Evolutionary conservation across 208 protist species (phyloP), one percentile per base, ranked within the genome.

Genomic region (Phytomonas sp.): DNA sequence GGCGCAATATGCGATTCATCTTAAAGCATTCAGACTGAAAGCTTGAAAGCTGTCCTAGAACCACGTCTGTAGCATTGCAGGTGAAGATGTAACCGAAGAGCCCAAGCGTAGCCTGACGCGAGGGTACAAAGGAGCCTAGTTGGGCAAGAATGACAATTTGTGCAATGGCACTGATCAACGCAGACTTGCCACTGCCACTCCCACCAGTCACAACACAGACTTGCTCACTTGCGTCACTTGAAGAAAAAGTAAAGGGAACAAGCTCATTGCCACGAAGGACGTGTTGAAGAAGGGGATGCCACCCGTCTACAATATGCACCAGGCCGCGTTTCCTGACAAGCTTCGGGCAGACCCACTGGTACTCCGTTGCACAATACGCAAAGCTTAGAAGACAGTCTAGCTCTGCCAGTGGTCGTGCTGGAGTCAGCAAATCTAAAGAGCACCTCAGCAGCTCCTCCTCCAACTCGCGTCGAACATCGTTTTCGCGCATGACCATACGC

Each of bases 51-150:
- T 74, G 65, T 75, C 60, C 59, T 29, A 15, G 43, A 11, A 29
- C 59, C 62, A 59, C 33, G 62, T 46, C 28, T 69, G 62, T 68
- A 77, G 63, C 32, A 64, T 72, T 43, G 62, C 33, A n/a, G 53
- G 81, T 75, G 29, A 90, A 79, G 13, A 94, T 77, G 51, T 83
- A 78, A 60, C 82, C 71, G 37, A 87, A 69, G 2, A 90, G 78
- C 32, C 85, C 82, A 71, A 93, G 53, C 2, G 70, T 69, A 5
- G 79, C 84, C 20, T 67, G 40, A 5, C 70, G 70, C 32, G 94
- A 93, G 8, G 96, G 95, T n/a, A 98, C 96, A 80, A 91, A 97
- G 63, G 76, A 96, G 15, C 97, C 97, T 8, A 98, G 67, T 63
- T 98, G 96, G 0, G 95, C 91, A 28, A 98, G 74, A 65, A 95